Evolutionary conservation across 768 basidiomycete species (phyloP).

Genomic region (Austroboletus eburneus): DNA sequence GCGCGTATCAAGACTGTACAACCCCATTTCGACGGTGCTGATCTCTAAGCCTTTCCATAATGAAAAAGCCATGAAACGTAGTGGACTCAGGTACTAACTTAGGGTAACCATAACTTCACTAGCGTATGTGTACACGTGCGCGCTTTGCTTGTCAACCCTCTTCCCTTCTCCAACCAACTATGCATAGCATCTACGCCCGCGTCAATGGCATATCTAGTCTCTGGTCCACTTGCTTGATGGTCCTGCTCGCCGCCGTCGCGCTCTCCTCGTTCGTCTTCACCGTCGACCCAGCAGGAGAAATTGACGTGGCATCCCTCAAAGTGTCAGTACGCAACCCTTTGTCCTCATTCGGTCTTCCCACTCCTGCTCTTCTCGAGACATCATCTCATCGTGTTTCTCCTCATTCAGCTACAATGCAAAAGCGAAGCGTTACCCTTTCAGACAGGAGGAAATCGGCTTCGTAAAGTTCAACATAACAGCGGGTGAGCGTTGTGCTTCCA

Average conservation of each 20-base stretch:
- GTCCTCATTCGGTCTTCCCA: background rate
- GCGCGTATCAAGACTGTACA: background rate
- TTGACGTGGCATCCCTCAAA: constrained; percentile 64
- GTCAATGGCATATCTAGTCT: constrained; percentile 72
- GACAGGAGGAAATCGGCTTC: constrained; percentile 73
- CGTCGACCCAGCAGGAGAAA: constrained; percentile 50
- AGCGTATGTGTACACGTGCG: constrained; percentile 6
- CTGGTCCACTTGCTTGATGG: constrained; percentile 73
- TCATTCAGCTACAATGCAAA: constrained; percentile 42
- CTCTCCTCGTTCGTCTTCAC: constrained; percentile 67
- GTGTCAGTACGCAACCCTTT: constrained; percentile 51
- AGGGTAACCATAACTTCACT: constrained; percentile 7
- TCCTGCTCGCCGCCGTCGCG: constrained; percentile 63
- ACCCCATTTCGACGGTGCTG: constrained; percentile 3
- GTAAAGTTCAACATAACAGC: constrained; percentile 79
- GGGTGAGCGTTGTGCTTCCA: constrained; percentile 47
- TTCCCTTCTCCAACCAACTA: constrained; percentile 22
- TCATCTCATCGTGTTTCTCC: constrained; percentile 11
- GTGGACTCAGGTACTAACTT: no score
- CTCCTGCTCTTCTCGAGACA: constrained; percentile 8
- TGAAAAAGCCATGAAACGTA: no score
- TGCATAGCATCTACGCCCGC: constrained; percentile 70
- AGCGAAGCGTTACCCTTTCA: constrained; percentile 51
- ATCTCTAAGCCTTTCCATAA: constrained; percentile 1
- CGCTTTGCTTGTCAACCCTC: background rate